A percentile compares a stretch with the other conserved stretches of the same genome.
These are phyloP conservation scores for Hypoxylon subgilvum DNA, from an alignment of 495 filamentous ascomycete species.

Conservation along the genomic window DNA sequence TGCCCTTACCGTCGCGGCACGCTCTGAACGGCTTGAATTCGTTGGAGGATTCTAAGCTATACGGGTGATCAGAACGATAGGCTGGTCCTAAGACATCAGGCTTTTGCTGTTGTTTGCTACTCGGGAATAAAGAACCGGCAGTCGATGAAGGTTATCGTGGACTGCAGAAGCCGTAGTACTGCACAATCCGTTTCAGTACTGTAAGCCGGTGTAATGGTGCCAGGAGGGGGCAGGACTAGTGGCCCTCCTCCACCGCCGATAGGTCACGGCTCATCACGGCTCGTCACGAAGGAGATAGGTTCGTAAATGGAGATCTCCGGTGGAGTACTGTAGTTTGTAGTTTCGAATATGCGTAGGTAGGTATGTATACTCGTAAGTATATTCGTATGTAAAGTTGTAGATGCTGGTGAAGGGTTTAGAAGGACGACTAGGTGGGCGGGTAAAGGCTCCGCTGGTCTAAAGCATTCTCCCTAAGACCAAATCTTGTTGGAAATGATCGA, in stretches of 20 bases:
- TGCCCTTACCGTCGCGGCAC: slow-evolving; percentile 11
- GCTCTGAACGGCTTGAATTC: slow-evolving; percentile 17
- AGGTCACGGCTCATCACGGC: slow-evolving; percentile 36
- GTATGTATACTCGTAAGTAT: too few relatives aligned
- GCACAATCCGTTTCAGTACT: slow-evolving; percentile 15
- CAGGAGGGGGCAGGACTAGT: slow-evolving; percentile 18
- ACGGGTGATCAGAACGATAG: slow-evolving; percentile 1
- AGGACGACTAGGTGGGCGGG: slow-evolving; percentile 37
- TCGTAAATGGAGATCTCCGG: slow-evolving; percentile 36
- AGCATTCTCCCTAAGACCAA: slow-evolving; percentile 24
- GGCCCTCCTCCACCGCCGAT: slow-evolving; percentile 25
- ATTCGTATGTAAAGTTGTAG: too few relatives aligned
- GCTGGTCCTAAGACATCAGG: slow-evolving; percentile 10
- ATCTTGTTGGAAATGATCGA: slow-evolving; percentile 34
- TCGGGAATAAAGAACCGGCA: slow-evolving; percentile 9
- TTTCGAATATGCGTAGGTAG: too few relatives aligned
- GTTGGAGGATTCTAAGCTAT: not conserved
- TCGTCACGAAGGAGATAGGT: slow-evolving; percentile 35
- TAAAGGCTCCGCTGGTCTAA: slow-evolving; percentile 39
- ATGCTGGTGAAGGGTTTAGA: slow-evolving; percentile 34
- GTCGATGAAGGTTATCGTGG: slow-evolving; percentile 32
- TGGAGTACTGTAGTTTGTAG: too few relatives aligned
- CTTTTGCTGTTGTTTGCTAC: too few relatives aligned
- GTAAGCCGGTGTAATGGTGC: slow-evolving; percentile 13
- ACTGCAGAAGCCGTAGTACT: slow-evolving; percentile 19